These are phyloP conservation scores for Rhizopogon rudus DNA, from an alignment of 768 basidiomycete genomes.

Conservation along the genomic window DNA sequence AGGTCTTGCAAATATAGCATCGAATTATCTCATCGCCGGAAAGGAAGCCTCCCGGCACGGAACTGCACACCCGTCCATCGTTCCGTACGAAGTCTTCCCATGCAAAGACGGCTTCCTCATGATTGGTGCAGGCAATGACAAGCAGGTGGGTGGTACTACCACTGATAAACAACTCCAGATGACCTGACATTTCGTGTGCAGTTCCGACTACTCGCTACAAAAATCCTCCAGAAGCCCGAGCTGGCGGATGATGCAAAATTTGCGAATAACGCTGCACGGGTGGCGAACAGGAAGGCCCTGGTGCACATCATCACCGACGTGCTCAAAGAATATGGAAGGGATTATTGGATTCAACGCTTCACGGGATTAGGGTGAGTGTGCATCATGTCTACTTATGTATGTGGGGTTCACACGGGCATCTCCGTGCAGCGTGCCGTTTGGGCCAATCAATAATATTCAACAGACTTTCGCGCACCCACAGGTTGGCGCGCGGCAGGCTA, in stretches of 20 bases:
- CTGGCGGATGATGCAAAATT: slow-evolving; percentile 62
- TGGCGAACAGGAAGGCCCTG: slow-evolving; percentile 68
- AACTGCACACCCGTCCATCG: slow-evolving; percentile 92
- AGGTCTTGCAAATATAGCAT: slow-evolving; percentile 87
- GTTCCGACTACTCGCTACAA: slow-evolving; percentile 65
- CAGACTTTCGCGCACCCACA: slow-evolving; percentile 90
- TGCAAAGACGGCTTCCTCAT: slow-evolving; percentile 87
- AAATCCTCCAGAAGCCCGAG: slow-evolving; percentile 56
- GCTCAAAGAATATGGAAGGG: slow-evolving; percentile 52
- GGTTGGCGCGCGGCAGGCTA: slow-evolving; percentile 70
- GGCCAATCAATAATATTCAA: slow-evolving; percentile 88
- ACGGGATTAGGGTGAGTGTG: slow-evolving; percentile 71
- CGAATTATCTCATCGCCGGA: slow-evolving; percentile 86
- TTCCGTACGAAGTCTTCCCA: slow-evolving; percentile 88
- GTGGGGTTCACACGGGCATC: slow-evolving; percentile 8
- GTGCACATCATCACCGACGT: slow-evolving; percentile 60
- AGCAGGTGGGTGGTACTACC: slow-evolving; percentile 46
- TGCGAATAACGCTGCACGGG: slow-evolving; percentile 68
- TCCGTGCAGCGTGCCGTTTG: slow-evolving; percentile 63
- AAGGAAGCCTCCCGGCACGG: slow-evolving; percentile 82
- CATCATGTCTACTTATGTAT: slow-evolving; percentile 3
- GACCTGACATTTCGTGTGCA: slow-evolving; percentile 27
- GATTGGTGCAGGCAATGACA: slow-evolving; percentile 91
- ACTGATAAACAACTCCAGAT: not conserved
- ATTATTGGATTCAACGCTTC: slow-evolving; percentile 72